Conservation (phyloP, 1,139 yeast genomes). For the Kodamaea ohmeri region DNA sequence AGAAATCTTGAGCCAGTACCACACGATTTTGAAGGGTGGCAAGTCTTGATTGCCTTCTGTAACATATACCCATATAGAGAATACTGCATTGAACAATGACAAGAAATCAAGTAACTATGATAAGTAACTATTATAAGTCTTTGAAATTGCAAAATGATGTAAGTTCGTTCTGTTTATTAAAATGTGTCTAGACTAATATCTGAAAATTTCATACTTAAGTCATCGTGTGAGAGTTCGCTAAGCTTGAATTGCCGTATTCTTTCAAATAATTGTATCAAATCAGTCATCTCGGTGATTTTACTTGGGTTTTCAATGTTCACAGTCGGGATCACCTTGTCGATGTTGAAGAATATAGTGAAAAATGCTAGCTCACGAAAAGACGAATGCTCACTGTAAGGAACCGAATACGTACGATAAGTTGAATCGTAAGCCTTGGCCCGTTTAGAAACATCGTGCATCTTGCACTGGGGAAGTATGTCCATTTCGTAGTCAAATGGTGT, state of each 20-base stretch:
- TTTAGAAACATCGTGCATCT: slow-evolving; percentile 15
- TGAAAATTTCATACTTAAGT: background rate
- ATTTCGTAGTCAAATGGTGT: slow-evolving; percentile 27
- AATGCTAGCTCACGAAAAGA: slow-evolving; percentile 74
- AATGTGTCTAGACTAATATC: slow-evolving; percentile 13
- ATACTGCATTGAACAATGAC: slow-evolving; percentile 1
- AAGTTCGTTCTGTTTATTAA: slow-evolving; percentile 2
- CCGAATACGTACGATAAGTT: slow-evolving; percentile 48
- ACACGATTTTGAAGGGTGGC: slow-evolving; percentile 9
- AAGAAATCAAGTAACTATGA: background rate
- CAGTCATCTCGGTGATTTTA: slow-evolving; percentile 37
- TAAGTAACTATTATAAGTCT: background rate
- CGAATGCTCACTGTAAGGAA: slow-evolving; percentile 94
- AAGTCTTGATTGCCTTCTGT: slow-evolving; percentile 3
- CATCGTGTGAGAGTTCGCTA: background rate
- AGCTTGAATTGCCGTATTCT: slow-evolving; percentile 14
- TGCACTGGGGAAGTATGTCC: slow-evolving; percentile 36
- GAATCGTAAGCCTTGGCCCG: slow-evolving; percentile 23
- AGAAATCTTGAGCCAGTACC: slow-evolving; percentile 40
- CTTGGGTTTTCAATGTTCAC: slow-evolving; percentile 55
- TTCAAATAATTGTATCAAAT: slow-evolving; percentile 50
- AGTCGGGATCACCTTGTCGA: slow-evolving; percentile 68
- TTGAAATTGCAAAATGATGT: too few relatives aligned
- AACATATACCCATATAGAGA: background rate
- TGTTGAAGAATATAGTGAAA: slow-evolving; percentile 54